These are phyloP conservation scores for Microcera coccophila DNA, from an alignment of 2,329 filamentous ascomycete species.

Conservation along the genomic window DNA sequence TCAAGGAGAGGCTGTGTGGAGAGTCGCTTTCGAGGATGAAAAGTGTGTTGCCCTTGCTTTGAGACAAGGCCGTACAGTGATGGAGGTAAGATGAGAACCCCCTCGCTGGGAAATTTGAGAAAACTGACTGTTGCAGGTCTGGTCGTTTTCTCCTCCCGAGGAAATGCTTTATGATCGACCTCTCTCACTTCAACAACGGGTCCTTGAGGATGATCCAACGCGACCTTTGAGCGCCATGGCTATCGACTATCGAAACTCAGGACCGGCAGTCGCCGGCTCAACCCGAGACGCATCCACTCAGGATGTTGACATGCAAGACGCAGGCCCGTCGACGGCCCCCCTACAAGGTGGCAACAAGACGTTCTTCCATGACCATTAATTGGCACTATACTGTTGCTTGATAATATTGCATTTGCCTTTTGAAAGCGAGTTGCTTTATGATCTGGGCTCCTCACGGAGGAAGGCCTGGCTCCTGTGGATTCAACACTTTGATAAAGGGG, in stretches of 20 bases:
- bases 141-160: slow-evolving; percentile 88
- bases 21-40: slow-evolving; percentile 96
- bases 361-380: slow-evolving; percentile 49
- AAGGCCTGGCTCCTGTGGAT: slow-evolving; percentile 14
- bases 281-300: slow-evolving; percentile 36
- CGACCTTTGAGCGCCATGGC: slow-evolving; percentile 51
- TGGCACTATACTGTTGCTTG: neutral
- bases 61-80: slow-evolving; percentile 79
- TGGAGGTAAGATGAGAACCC: slow-evolving; percentile 73
- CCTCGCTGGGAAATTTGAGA: neutral
- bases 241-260: slow-evolving; percentile 39
- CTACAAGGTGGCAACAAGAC: slow-evolving; percentile 44
- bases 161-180: slow-evolving; percentile 56
- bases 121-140: slow-evolving; percentile 60
- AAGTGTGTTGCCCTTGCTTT: slow-evolving; percentile 96
- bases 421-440: slow-evolving; percentile 13
- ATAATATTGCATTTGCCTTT: slow-evolving; percentile 7
- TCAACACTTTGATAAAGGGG: slow-evolving; percentile 19
- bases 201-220: slow-evolving; percentile 43
- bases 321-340: slow-evolving; percentile 52
- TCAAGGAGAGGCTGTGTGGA: slow-evolving; percentile 93
- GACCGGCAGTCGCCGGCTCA: slow-evolving; percentile 27
- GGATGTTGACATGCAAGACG: slow-evolving; percentile 56
- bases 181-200: slow-evolving; percentile 46
- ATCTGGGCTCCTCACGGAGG: slow-evolving; percentile 5